phyloP scores from a whole-genome alignment of 2,329 filamentous ascomycete genomes.

The Colletotrichum lindemuthianum region DNA sequence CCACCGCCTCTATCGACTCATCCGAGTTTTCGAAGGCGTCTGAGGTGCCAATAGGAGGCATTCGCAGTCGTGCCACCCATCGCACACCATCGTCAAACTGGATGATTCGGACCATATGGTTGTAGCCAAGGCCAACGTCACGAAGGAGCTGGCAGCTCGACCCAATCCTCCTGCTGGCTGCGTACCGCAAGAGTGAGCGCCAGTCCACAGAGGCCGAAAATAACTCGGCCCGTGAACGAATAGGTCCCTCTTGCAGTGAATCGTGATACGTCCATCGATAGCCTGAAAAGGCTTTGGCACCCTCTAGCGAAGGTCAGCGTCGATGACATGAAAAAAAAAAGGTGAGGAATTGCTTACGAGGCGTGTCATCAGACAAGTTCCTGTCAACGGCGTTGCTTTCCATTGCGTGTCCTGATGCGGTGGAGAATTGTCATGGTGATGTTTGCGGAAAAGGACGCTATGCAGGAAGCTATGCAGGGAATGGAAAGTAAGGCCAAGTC shows the following conservation, averaged over 20 bases:
- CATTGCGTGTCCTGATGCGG: background rate
- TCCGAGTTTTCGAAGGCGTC: background rate
- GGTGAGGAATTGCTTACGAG: background rate
- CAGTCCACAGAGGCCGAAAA: conserved; percentile 6
- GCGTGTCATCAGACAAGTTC: conserved; percentile 5
- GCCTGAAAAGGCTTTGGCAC: conserved; percentile 10
- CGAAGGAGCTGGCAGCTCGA: conserved; percentile 6
- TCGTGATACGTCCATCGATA: conserved; percentile 10
- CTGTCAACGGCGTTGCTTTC: background rate
- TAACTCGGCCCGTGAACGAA: background rate
- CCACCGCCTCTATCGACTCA: background rate
- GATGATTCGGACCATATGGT: conserved; percentile 11
- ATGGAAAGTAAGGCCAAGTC: conserved; percentile 6
- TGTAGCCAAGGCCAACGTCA: conserved; percentile 8
- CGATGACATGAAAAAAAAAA: background rate
- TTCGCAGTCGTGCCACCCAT: conserved; percentile 3
- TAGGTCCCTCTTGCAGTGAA: conserved; percentile 3
- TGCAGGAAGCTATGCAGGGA: background rate
- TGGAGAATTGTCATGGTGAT: background rate
- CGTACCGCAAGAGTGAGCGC: conserved; percentile 3
- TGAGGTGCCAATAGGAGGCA: conserved; percentile 2
- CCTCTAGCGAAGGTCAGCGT: conserved; percentile 1
- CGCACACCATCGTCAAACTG: conserved; percentile 5
- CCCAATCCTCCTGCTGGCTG: background rate
- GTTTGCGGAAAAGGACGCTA: conserved; percentile 1